Evolutionary conservation across 345 rosid species (phyloP), one percentile per base, ranked within the genome.

Genomic region (Stellera chamaejasme): DNA sequence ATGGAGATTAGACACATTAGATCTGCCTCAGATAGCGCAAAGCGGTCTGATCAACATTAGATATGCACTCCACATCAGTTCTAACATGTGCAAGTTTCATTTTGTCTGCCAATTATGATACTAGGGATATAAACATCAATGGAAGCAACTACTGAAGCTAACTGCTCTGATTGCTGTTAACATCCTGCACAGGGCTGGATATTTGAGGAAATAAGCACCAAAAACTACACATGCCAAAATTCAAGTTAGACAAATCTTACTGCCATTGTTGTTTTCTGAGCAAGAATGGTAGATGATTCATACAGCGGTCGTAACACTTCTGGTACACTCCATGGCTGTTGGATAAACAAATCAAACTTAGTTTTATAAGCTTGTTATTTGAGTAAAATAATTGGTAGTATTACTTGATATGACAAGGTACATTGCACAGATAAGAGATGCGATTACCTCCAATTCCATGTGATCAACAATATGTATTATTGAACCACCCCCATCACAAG

Each of bases 401-500:
- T 46, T 46, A 13, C 50, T 46, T 5, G 8, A 46, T 32, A 32
- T 8, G 9, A 32, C 39, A 8, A 32, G 39, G 48, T 32, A 60
- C n/a, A 52, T 9, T 23, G 11, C 15, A 61, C 19, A 44, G 43
- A 15, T 25, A 45, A 11, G 43, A 50, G 48, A 27, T 43, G 45
- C 47, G 27, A 52, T 64, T 59, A 90, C 99, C 97, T 87, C 99
- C 68, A 90, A 80, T 82, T 94, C 95, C 86, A 90, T 68, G 71
- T 94, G 99, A 75, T 94, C 99, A 61, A 94, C 99, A 23, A 90
- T 80, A 64, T 91, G 96, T 68, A 94, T 82, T 58, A 94, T 83
- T 11, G 99, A 93, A 64, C 99, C 97, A 66, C 99, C 97, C 58
- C 99, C 99, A 69, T 93, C 99, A 61, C 99, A 94, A 61, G 99